Evolutionary conservation across 306 rosid genomes (phyloP), one percentile per base, ranked within the genome.

Genomic region (Medicago lupulina): DNA sequence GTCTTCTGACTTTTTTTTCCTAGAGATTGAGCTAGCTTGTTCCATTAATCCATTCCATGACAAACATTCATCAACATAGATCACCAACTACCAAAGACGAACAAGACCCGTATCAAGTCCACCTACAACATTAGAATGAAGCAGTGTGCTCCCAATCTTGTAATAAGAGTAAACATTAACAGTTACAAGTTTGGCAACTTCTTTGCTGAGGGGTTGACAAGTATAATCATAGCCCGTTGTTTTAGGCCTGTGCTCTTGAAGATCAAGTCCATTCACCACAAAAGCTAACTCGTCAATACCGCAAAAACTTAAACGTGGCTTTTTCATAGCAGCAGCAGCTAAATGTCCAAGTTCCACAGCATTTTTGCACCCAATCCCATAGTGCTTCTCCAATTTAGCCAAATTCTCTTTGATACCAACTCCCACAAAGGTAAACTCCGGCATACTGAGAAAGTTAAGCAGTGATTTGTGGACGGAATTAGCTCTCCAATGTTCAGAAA

Each of bases 401-500:
- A 75, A 12, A 62, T 63, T 49, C 0, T 44, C 50, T 28, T 31
- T 44, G 49, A 75, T 47, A 11, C 71, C 71, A 31, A 75, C 23
- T 2, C 79, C 79, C 0, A 75, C 79, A 9, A 75, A 75, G 3
- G 39, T 75, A 13, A 6, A 12, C 31, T 75, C 18, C 0, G 71
- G 63, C 0, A 31, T 19, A 47, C 78, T 44, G 5, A 74, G 70
- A 28, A 74, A 74, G n/a, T 60, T 60, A 28, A 43, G 7, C 31
- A 74, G 46, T 5, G 70, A 44, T 14, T 1, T 9, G 1, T 16
- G 34, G 2, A 9, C 9, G 0, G 9, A 41, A 8, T 13, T 3
- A n/a, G 0, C 0, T 0, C 0, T 0, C 2, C 3, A 1, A 6
- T 0, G 0, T 0, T 3, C 14, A 10, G 4, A 21, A 0, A 21